These are phyloP conservation scores for Cystobasidiaceae sp. DNA, from an alignment of 1,284 basidiomycete species.

Conservation along the genomic window DNA sequence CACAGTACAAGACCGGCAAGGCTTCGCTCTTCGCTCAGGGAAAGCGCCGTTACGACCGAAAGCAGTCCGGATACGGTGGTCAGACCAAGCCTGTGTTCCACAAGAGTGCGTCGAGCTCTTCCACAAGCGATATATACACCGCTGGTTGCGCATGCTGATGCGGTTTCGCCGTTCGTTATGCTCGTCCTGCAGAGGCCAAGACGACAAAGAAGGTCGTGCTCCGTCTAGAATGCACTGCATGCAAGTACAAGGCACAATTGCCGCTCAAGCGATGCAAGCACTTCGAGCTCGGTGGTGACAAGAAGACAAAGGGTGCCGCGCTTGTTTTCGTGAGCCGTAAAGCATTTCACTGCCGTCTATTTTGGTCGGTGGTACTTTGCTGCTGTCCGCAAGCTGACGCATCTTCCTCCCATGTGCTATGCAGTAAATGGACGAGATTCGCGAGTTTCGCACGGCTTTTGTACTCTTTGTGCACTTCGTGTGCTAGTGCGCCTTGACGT, in stretches of 20 bases:
- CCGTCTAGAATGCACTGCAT: constrained; percentile 92
- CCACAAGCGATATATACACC: too few species aligned
- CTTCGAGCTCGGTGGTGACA: constrained; percentile 71
- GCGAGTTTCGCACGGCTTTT: too few species aligned
- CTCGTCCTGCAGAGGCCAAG: constrained; percentile 66
- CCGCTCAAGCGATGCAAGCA: constrained; percentile 99
- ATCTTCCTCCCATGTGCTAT: neutral
- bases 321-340: constrained; percentile 31
- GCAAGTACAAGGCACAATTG: constrained; percentile 87
- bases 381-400: neutral
- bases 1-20: constrained; percentile 98
- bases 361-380: neutral
- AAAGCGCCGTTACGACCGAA: constrained; percentile 84
- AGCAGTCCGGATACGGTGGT: constrained; percentile 86
- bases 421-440: constrained; percentile 11
- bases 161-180: neutral
- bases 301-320: constrained; percentile 80
- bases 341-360: neutral
- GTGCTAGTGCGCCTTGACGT: too few species aligned
- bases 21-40: constrained; percentile 94
- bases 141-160: too few species aligned
- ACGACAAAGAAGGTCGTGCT: constrained; percentile 99
- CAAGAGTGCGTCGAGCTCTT: constrained; percentile 71
- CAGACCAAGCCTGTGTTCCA: constrained; percentile 99
- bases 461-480: neutral